These are phyloP conservation scores for Xerocomus nothofagi DNA, from an alignment of 1,284 basidiomycete genomes.

Conservation along the genomic window DNA sequence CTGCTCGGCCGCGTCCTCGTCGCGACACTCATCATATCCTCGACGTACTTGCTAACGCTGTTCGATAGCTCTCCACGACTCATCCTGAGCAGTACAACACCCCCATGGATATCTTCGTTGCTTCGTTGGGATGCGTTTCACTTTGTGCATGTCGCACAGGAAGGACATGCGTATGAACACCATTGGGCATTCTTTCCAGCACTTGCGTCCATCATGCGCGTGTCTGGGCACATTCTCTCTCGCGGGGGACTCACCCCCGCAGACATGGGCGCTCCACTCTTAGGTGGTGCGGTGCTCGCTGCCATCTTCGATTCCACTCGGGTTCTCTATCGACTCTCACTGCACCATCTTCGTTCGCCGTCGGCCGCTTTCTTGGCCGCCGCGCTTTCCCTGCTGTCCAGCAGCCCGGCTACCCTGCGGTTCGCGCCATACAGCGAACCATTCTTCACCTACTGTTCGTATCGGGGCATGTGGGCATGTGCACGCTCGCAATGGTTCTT, in stretches of 20 bases:
- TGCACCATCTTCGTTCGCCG: constrained; percentile 52
- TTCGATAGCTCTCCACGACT: constrained; percentile 49
- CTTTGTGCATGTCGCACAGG: constrained; percentile 66
- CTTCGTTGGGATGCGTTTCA: constrained; percentile 93
- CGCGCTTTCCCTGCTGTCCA: constrained; percentile 75
- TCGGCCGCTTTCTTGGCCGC: constrained; percentile 61
- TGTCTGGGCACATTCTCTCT: constrained; percentile 31
- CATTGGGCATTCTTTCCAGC: constrained; percentile 89
- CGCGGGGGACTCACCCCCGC: constrained; percentile 9
- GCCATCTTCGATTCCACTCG: constrained; percentile 46
- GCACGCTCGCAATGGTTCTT: constrained; percentile 47
- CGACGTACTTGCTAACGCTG: constrained; percentile 37
- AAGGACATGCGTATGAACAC: constrained; percentile 77
- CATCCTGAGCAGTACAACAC: constrained; percentile 20
- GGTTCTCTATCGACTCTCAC: constrained; percentile 64
- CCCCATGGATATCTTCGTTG: constrained; percentile 36
- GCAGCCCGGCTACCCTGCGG: constrained; percentile 74
- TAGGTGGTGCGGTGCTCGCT: constrained; percentile 42
- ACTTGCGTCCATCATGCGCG: constrained; percentile 55
- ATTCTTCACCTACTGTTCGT: constrained; percentile 80
- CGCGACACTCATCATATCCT: constrained; percentile 24
- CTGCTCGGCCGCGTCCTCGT: constrained; percentile 24
- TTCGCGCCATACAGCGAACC: constrained; percentile 82
- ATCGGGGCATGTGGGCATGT: constrained; percentile 72
- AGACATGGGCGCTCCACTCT: constrained; percentile 26